These are phyloP conservation scores for Lentinula detonsa DNA, from an alignment of 768 basidiomycete species.

Conservation along the genomic window DNA sequence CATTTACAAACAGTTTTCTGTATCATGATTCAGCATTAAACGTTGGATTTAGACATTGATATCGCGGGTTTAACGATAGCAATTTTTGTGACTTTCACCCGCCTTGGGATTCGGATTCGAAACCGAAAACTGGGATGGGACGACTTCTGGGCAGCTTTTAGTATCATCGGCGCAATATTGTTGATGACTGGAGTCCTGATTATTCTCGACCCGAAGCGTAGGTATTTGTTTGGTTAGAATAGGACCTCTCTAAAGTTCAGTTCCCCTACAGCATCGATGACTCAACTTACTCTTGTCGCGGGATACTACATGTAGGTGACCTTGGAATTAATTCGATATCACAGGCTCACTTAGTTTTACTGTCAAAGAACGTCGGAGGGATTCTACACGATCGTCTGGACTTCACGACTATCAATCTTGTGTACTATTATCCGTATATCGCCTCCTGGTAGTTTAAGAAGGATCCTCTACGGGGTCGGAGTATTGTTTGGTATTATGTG, in stretches of 20 bases:
- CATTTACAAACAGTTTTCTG: neutral
- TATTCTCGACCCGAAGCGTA: conserved; percentile 2
- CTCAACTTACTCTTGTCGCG: neutral
- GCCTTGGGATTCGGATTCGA: neutral
- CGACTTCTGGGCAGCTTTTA: neutral
- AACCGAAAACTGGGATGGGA: conserved; percentile 1
- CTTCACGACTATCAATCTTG: neutral
- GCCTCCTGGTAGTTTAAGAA: neutral
- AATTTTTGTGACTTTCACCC: neutral
- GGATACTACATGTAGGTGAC: neutral
- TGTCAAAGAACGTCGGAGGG: neutral
- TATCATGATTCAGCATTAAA: neutral
- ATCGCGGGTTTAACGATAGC: conserved; percentile 1
- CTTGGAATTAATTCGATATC: neutral
- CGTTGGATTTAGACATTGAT: neutral
- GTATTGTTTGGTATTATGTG: neutral
- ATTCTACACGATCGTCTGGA: conserved; percentile 2
- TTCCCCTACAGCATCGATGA: neutral
- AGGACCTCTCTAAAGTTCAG: neutral
- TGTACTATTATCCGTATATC: neutral
- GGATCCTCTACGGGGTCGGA: neutral
- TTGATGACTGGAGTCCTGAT: neutral
- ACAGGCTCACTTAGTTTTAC: neutral
- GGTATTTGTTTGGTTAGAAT: neutral
- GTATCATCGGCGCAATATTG: neutral